phyloP scores from a whole-genome alignment of 257 asterid genomes.

The Striga asiatica region DNA sequence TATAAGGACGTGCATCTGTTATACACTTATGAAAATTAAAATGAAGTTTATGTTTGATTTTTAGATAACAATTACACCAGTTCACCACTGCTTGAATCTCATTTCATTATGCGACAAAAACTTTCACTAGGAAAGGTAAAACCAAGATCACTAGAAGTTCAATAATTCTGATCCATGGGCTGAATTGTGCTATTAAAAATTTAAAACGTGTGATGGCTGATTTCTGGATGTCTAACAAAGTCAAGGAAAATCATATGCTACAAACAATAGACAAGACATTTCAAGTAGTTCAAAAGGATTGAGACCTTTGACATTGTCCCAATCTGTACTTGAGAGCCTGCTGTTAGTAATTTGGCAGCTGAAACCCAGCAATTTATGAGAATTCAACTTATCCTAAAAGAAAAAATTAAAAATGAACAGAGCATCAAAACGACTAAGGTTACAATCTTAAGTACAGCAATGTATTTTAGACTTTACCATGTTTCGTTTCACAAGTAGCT shows the following conservation, averaged over 20 bases:
- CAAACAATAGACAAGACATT: background rate
- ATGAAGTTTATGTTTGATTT: background rate
- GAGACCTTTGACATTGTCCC: conserved; percentile 50
- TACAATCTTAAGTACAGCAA: conserved; percentile 5
- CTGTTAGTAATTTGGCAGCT: conserved; percentile 47
- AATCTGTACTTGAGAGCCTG: conserved; percentile 35
- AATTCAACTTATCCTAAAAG: conserved; percentile 75
- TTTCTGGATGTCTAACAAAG: background rate
- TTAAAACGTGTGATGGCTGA: background rate
- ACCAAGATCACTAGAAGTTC: background rate
- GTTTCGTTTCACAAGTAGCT: conserved; percentile 82
- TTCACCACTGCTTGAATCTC: background rate
- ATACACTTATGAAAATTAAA: background rate
- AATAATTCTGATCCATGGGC: background rate
- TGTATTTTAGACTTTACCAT: conserved; percentile 36
- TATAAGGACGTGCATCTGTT: background rate
- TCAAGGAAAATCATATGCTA: background rate
- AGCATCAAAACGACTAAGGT: too few species aligned
- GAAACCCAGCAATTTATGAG: conserved; percentile 78
- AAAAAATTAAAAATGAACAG: conserved; percentile 6
- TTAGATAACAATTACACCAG: background rate
- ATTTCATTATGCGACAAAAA: background rate
- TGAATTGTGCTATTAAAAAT: background rate
- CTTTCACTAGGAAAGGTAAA: background rate
- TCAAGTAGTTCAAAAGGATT: conserved; percentile 3